These are phyloP conservation scores for Amylocarpus encephaloides DNA, from an alignment of 2,329 filamentous ascomycete genomes.

Conservation along the genomic window DNA sequence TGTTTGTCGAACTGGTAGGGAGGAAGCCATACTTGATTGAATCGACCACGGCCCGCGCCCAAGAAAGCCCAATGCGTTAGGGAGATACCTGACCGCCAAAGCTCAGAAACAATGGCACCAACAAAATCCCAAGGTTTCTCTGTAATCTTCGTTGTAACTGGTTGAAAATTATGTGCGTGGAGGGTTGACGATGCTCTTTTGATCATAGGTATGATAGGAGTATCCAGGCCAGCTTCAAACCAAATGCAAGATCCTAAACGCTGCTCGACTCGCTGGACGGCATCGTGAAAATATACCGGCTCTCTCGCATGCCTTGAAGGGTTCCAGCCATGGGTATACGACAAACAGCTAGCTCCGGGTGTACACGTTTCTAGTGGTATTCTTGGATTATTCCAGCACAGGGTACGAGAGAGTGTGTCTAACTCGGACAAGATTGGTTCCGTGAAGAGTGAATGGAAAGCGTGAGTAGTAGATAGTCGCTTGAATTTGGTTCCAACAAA, in stretches of 20 bases:
- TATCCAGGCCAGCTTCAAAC: conserved; percentile 22
- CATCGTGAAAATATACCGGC: conserved; percentile 25
- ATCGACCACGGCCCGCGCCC: conserved; percentile 6
- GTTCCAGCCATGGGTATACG: not conserved
- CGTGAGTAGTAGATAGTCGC: conserved; percentile 6
- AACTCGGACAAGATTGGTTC: conserved; percentile 5
- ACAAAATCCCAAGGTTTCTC: conserved; percentile 11
- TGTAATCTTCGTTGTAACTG: not conserved
- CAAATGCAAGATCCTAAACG: conserved; percentile 18
- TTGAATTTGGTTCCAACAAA: not conserved
- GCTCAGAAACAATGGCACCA: conserved; percentile 16
- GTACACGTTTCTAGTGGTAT: conserved; percentile 5
- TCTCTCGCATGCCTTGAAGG: conserved; percentile 21
- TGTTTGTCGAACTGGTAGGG: conserved; percentile 35
- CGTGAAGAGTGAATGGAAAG: conserved; percentile 24
- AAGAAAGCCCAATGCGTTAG: conserved; percentile 30
- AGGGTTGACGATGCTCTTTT: not conserved
- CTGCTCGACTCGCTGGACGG: conserved; percentile 21
- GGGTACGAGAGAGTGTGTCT: not conserved
- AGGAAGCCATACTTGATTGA: conserved; percentile 22
- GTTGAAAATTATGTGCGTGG: not conserved
- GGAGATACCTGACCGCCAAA: conserved; percentile 30
- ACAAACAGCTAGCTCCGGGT: not conserved
- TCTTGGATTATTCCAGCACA: conserved; percentile 4
- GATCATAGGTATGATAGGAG: conserved; percentile 18